Base-by-base conservation (phyloP, 768 basidiomycete species). In the Tylopilus rubrobrunneus region DNA sequence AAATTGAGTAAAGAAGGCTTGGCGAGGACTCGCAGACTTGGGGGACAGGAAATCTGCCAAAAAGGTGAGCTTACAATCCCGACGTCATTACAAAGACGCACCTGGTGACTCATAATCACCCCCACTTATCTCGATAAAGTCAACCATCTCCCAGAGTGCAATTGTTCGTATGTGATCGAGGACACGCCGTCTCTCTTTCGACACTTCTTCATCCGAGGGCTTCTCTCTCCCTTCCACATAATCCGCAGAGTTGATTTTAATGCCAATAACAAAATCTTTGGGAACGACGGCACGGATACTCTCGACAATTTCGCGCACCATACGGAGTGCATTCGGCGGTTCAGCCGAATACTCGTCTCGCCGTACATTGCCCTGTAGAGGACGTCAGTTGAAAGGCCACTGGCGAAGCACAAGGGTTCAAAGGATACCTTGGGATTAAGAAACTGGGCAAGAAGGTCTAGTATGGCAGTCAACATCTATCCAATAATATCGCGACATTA, bases 91-190 rank as follows among this genome's bases (percentile, higher is more conserved):
- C 14, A 27, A 3, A 0, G 11, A 61, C 76, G 17, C 60, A 86
- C 91, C 81, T 60, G 88, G 86, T 17, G 77, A 80, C 62, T 92
- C 89, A 59, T 95, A 96, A 64, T 86, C 85, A 0, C 92, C 92
- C 2, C 92, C 92, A 51, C 86, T 90, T 55, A 96, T 81, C 68
- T 96, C 92, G 48, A 96, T 82, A 62, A 92, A 87, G 67, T 96
- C 92, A 5, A 95, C 62, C 17, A 72, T 70, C 1, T 77, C 77
- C 84, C 89, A 90, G 37, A 67, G 65, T 0, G 85, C 80, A 28
- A 93, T 81, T 37, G 76, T 66, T 17, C 71, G 67, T 12, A 92
- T 73, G 62, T 93, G 85, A 21, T 76, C 68, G 3, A 92, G 68
- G 1, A 85, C 85, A 25, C 78, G 72, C 63, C 33, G 54, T 28